Conservation (phyloP, 2,329 filamentous ascomycete species). For the Colletotrichum sp. region DNA sequence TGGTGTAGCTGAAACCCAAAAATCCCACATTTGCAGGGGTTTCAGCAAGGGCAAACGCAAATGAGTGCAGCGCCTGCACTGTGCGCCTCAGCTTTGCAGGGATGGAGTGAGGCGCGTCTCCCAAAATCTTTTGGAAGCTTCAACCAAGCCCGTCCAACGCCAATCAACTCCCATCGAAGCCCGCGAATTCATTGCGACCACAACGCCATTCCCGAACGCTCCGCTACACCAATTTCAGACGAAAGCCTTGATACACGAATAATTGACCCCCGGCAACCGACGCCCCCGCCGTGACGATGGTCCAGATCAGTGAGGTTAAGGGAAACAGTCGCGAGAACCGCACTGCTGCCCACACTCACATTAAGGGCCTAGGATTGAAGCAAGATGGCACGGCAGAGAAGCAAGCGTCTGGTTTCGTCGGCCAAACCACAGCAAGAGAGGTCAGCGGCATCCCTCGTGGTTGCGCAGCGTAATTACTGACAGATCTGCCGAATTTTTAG, state of each 20-base stretch:
- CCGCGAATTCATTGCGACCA: not conserved
- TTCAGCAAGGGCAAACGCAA: too few relatives aligned
- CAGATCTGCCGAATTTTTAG: conserved; percentile 46
- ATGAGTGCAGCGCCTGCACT: conserved; percentile 1
- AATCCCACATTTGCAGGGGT: too few relatives aligned
- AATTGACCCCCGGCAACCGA: conserved; percentile 19
- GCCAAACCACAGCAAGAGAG: conserved; percentile 87
- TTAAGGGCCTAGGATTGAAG: conserved; percentile 90
- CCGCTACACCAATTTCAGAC: not conserved
- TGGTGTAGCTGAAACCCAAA: too few relatives aligned
- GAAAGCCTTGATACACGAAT: conserved; percentile 4
- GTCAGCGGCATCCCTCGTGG: conserved; percentile 50
- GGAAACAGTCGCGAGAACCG: conserved; percentile 93
- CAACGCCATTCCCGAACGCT: not conserved
- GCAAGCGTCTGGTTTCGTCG: conserved; percentile 84
- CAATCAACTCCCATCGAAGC: not conserved
- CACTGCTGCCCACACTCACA: conserved; percentile 96
- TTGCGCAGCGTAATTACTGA: not conserved
- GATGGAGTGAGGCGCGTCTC: conserved; percentile 18
- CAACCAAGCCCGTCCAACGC: conserved; percentile 10
- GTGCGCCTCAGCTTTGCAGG: conserved; percentile 18
- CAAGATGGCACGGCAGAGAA: conserved; percentile 85
- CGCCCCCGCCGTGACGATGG: conserved; percentile 61
- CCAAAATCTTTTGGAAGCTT: conserved; percentile 25
- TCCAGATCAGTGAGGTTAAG: conserved; percentile 93